phyloP scores from a whole-genome alignment of 208 protist species.

The Leishmania guyanensis region DNA sequence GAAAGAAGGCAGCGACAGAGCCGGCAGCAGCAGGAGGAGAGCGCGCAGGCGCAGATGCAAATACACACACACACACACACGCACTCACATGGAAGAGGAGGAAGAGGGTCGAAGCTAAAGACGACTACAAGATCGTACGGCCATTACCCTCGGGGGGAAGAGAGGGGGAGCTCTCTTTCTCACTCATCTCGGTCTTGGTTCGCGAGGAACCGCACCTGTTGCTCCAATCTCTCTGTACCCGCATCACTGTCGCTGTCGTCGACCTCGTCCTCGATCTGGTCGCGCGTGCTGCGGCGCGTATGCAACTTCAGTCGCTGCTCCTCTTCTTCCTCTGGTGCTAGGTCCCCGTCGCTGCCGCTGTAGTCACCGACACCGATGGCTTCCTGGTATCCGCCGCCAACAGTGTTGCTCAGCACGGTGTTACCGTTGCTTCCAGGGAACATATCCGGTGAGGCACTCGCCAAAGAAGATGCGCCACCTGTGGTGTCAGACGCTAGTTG shows the following conservation, averaged over 20 bases:
- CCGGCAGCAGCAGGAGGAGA: background rate
- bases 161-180: background rate
- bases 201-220: background rate
- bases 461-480: background rate
- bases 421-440: background rate
- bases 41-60: background rate
- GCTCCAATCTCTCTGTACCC: background rate
- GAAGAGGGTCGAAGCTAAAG: background rate
- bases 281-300: slow-evolving; percentile 14
- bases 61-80: background rate
- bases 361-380: background rate
- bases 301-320: slow-evolving; percentile 6
- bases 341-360: background rate
- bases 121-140: background rate
- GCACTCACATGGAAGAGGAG: background rate
- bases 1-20: background rate
- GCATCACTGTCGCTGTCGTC: background rate
- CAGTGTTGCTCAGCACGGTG: background rate
- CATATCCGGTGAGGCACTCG: background rate
- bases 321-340: background rate
- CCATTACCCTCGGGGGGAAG: background rate
- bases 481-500: background rate
- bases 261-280: slow-evolving; percentile 5
- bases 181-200: slow-evolving; percentile 3
- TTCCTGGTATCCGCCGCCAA: background rate